Base-by-base conservation (phyloP, 2,329 filamentous ascomycete genomes). In the Aspergillus aculeatinus region DNA sequence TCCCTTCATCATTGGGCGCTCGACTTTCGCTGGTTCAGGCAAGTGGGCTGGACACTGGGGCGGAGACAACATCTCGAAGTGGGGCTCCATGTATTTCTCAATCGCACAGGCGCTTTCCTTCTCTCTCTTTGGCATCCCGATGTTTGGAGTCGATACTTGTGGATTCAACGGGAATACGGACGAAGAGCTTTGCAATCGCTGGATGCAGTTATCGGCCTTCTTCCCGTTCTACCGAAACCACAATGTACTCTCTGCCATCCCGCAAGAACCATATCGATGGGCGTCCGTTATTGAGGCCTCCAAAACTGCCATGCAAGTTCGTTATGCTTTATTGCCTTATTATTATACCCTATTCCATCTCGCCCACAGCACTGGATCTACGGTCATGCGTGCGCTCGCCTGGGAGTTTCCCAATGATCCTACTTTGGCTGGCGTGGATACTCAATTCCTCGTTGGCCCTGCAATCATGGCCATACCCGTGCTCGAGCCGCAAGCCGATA, bases 1-100 rank as follows among this genome's bases (percentile, higher is more conserved):
- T 0, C 92, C 92, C 0, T 91, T 96, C 76, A 89, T 96, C 70
- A 92, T 96, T 68, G 90, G 89, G 0, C 87, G 92, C 16, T 91
- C 88, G 44, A 95, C 91, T 1, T 95, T 94, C 69, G 83, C 90
- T 10, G 91, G 91, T 3, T 86, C 86, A 0, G 91, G 92, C 1
- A 86, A 85, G 72, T 89, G 84, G 78, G 88, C 90, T 1, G 91
- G 90, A 1, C 91, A 95, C 74, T 96, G 91, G 91, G 90, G 90
- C 31, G 90, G 89, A 35, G 87, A 94, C 73, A 93, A 92, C 69
- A 77, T 80, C 19, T 88, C 87, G 3, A 82, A 85, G 14, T 94
- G 89, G 85, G 82, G 83, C 0, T 89, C 87, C 72, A 89, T 93
- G 85, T 89, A 84, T 74, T 87, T 89, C 73, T 87, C 87, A 11